A percentile compares a stretch with the other conserved stretches of the same genome.
Conservation (phyloP, 176 grass and related monocot species). For the Hordeum marinum region DNA sequence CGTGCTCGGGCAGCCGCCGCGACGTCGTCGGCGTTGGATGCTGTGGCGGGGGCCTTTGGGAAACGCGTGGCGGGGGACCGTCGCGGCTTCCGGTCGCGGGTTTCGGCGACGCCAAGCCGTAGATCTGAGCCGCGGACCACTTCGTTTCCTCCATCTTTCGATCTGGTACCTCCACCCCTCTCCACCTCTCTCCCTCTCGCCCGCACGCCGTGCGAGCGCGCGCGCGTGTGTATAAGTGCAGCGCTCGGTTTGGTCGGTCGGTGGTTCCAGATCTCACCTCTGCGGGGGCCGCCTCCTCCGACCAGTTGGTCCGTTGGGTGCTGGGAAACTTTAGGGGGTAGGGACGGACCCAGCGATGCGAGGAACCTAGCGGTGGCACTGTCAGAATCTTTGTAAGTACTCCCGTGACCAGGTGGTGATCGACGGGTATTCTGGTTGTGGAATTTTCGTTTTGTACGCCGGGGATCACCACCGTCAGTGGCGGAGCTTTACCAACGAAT, state of each 20-base stretch:
- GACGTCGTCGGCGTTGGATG: not conserved
- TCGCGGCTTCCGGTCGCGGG: not conserved
- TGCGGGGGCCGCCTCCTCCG: not conserved
- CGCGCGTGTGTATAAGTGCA: not conserved
- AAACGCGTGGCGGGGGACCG: not conserved
- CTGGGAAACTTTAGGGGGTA: not conserved
- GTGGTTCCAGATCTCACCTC: not conserved
- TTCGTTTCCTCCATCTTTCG: not conserved
- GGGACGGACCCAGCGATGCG: not conserved
- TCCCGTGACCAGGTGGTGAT: no score
- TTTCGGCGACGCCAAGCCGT: not conserved
- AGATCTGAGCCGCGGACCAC: constrained; percentile 9
- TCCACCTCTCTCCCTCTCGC: not conserved
- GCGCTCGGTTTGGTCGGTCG: not conserved
- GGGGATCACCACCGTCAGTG: no score
- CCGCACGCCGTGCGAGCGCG: not conserved
- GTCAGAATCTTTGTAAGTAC: no score
- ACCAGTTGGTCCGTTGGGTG: not conserved
- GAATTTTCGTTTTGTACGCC: no score
- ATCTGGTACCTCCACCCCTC: not conserved
- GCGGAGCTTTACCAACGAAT: no score
- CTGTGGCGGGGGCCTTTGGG: not conserved
- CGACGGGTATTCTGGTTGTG: no score
- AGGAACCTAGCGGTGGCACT: no score
- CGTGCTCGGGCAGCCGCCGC: not conserved